Conservation (phyloP, 2,329 filamentous ascomycete species). For the Chrysoporthe austroafricana region DNA sequence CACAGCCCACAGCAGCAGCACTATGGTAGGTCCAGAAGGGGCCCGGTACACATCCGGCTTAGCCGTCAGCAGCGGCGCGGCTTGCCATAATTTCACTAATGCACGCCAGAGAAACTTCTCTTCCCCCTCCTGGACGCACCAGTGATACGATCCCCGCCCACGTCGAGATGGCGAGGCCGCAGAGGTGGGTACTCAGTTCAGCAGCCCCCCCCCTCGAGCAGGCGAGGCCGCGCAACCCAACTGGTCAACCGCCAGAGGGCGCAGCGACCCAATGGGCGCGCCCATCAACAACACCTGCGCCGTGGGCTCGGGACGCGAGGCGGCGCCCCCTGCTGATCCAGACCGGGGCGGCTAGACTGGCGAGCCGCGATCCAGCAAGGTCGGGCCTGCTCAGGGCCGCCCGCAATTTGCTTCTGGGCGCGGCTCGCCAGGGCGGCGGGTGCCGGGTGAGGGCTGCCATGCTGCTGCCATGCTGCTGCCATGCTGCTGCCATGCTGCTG, state of each 20-base stretch:
- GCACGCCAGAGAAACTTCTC: background rate
- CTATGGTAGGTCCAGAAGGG: too few relatives aligned
- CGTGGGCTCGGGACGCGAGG: too few relatives aligned
- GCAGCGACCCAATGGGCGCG: background rate
- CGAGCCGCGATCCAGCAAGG: too few relatives aligned
- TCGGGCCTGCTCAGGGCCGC: too few relatives aligned
- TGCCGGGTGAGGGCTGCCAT: too few relatives aligned
- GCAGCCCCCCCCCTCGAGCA: background rate
- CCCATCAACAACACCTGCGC: background rate
- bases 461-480: too few relatives aligned
- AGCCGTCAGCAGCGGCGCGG: too few relatives aligned
- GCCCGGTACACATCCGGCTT: too few relatives aligned
- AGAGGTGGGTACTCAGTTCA: background rate
- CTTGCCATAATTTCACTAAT: background rate
- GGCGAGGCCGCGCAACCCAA: background rate
- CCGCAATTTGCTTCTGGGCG: too few relatives aligned
- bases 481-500: too few relatives aligned
- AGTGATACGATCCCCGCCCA: background rate
- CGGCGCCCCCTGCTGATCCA: background rate
- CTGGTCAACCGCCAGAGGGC: background rate
- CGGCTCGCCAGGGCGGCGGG: too few relatives aligned
- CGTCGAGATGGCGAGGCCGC: background rate
- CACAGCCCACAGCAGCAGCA: too few relatives aligned
- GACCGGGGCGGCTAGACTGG: background rate
- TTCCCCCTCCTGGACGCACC: background rate